phyloP scores from a whole-genome alignment of 495 filamentous ascomycete species.

The Hypoxylon lienhwacheense region DNA sequence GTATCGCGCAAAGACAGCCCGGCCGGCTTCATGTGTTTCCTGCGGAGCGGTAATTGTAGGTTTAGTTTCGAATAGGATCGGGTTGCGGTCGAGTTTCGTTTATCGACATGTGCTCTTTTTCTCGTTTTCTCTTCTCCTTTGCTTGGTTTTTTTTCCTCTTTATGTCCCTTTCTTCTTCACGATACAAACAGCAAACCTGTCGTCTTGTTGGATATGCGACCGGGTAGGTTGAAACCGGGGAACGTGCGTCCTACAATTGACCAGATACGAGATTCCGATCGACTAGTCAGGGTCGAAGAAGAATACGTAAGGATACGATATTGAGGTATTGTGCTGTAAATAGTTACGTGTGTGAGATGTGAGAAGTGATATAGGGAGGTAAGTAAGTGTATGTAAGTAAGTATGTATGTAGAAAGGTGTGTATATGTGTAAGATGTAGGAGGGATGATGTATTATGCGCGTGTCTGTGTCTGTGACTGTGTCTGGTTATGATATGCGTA shows the following conservation, averaged over 20 bases:
- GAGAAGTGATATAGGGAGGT: constrained; percentile 8
- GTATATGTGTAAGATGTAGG: too few species aligned
- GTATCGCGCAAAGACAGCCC: constrained; percentile 29
- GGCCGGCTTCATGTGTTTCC: constrained; percentile 35
- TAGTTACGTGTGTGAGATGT: constrained; percentile 16
- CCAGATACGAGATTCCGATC: constrained; percentile 19
- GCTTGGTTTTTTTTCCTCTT: neutral
- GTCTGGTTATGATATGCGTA: constrained; percentile 11
- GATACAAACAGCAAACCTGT: constrained; percentile 24
- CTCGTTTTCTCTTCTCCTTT: neutral
- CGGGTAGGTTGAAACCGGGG: constrained; percentile 13
- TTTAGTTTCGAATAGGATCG: constrained; percentile 8
- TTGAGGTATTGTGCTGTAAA: constrained; percentile 13
- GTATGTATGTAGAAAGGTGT: neutral
- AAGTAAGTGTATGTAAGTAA: neutral
- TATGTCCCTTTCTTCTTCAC: neutral
- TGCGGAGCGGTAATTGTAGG: constrained; percentile 7
- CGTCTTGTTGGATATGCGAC: constrained; percentile 26
- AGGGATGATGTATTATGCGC: too few species aligned
- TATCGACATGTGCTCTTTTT: constrained; percentile 10
- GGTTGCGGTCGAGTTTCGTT: constrained; percentile 7
- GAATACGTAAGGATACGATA: too few species aligned
- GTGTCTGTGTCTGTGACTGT: too few species aligned
- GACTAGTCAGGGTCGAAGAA: constrained; percentile 10
- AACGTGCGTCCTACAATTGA: constrained; percentile 17